A percentile compares a stretch with the other conserved stretches of the same genome.
Evolutionary conservation across 495 filamentous ascomycete species (phyloP).

Genomic region (Chaetomium tenue): DNA sequence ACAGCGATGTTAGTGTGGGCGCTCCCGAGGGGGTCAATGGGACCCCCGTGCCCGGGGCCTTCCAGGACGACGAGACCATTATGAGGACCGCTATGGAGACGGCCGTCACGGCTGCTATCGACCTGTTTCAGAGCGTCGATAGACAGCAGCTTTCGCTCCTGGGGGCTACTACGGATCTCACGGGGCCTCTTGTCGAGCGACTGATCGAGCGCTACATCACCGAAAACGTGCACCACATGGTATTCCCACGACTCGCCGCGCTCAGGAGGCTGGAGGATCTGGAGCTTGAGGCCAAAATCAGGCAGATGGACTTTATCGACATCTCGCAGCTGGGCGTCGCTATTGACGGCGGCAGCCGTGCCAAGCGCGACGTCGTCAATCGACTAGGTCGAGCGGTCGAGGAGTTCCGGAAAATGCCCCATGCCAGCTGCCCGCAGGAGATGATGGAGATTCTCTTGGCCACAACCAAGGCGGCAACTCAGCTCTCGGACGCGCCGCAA

Average conservation of each 20-base stretch:
- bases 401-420: slow-evolving; percentile 82
- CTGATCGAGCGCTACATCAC: slow-evolving; percentile 93
- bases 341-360: slow-evolving; percentile 67
- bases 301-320: slow-evolving; percentile 90
- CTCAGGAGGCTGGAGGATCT: slow-evolving; percentile 77
- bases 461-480: slow-evolving; percentile 82
- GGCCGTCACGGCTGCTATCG: slow-evolving; percentile 88
- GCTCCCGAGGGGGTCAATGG: slow-evolving; percentile 29
- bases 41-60: slow-evolving; percentile 35
- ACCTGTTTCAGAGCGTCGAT: slow-evolving; percentile 92
- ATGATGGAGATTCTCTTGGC: slow-evolving; percentile 86
- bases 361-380: slow-evolving; percentile 68
- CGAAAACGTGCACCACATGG: slow-evolving; percentile 85
- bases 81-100: slow-evolving; percentile 86
- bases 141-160: slow-evolving; percentile 91
- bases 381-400: slow-evolving; percentile 77
- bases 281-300: slow-evolving; percentile 86
- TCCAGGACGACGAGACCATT: slow-evolving; percentile 80
- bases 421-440: slow-evolving; percentile 84
- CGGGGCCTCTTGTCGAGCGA: slow-evolving; percentile 85
- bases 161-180: slow-evolving; percentile 89
- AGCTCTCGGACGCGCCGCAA: slow-evolving; percentile 47
- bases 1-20: slow-evolving; percentile 39
- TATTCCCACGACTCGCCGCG: slow-evolving; percentile 75
- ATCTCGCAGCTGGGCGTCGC: slow-evolving; percentile 89